Evolutionary conservation across 192 early-diverging fungal genomes (phyloP).

Genomic region (Obelidium mucronatum): DNA sequence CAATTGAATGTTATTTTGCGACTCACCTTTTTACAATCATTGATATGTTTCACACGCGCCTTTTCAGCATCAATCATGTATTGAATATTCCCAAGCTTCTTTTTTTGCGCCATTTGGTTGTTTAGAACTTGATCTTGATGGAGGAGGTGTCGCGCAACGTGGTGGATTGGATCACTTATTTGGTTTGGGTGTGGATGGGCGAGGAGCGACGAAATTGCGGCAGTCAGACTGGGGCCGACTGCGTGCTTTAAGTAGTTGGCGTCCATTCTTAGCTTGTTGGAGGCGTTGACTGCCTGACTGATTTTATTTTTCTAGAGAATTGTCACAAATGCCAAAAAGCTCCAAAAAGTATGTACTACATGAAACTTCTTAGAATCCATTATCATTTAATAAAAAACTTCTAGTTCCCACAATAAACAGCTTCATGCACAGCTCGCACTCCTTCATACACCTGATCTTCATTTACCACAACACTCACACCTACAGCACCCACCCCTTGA

Average conservation of each 20-base stretch:
- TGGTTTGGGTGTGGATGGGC: conserved; percentile 25
- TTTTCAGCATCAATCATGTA: conserved; percentile 2
- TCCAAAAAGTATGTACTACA: no score
- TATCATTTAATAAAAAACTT: no score
- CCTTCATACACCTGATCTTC: conserved; percentile 8
- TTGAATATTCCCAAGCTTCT: background rate
- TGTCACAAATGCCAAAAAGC: no score
- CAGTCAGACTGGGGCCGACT: conserved; percentile 27
- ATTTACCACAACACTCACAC: conserved; percentile 22
- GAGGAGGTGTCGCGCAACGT: conserved; percentile 20
- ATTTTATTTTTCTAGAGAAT: no score
- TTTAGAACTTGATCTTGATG: conserved; percentile 1
- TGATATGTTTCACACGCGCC: background rate
- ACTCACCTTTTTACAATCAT: conserved; percentile 10
- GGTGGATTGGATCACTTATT: conserved; percentile 16
- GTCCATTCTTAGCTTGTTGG: conserved; percentile 41
- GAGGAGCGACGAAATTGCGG: conserved; percentile 30
- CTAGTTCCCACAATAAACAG: conserved; percentile 2
- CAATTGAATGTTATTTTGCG: background rate
- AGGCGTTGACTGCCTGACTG: no score
- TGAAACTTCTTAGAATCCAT: no score
- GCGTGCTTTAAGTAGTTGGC: conserved; percentile 38
- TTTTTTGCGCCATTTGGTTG: background rate
- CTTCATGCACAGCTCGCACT: conserved; percentile 20
- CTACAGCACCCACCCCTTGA: conserved; percentile 16